Percentiles rank a stretch among this genome's conserved stretches.
phyloP scores from a whole-genome alignment of 1,284 basidiomycete genomes.

The Pulchroboletus neoregius region DNA sequence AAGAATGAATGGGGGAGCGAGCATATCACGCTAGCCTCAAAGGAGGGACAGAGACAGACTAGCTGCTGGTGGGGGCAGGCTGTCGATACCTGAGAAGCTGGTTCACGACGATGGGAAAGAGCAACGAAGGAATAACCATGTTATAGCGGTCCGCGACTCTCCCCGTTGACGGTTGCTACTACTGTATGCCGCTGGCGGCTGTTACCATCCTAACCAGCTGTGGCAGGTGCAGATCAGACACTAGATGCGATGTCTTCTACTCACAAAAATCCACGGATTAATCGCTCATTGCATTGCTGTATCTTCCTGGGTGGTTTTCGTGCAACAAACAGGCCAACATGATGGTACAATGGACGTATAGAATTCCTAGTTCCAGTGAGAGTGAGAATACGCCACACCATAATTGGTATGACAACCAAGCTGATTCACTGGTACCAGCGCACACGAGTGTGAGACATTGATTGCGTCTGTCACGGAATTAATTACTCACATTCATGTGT shows the following conservation, averaged over 20 bases:
- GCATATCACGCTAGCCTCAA: constrained; percentile 27
- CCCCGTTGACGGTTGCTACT: constrained; percentile 20
- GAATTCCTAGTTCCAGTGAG: background rate
- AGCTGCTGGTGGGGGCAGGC: constrained; percentile 18
- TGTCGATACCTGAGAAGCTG: background rate
- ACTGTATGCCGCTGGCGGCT: constrained; percentile 17
- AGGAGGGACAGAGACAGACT: constrained; percentile 23
- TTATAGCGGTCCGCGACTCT: background rate
- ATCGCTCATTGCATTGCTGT: background rate
- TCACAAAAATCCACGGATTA: background rate
- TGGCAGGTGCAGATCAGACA: constrained; percentile 1
- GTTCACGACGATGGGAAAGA: constrained; percentile 23
- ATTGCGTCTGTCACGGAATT: background rate
- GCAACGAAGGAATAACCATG: constrained; percentile 9
- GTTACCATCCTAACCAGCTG: constrained; percentile 22
- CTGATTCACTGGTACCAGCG: background rate
- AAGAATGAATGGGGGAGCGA: background rate
- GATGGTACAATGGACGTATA: background rate
- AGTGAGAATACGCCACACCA: background rate
- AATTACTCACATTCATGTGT: background rate
- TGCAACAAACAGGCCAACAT: background rate
- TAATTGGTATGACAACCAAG: background rate
- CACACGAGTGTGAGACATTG: too few species aligned
- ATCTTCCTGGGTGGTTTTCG: background rate
- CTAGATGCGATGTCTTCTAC: background rate